A percentile compares a stretch with the other conserved stretches of the same genome.
These are phyloP conservation scores for Annulohypoxylon truncatum DNA, from an alignment of 2,329 filamentous ascomycete genomes.

Conservation along the genomic window DNA sequence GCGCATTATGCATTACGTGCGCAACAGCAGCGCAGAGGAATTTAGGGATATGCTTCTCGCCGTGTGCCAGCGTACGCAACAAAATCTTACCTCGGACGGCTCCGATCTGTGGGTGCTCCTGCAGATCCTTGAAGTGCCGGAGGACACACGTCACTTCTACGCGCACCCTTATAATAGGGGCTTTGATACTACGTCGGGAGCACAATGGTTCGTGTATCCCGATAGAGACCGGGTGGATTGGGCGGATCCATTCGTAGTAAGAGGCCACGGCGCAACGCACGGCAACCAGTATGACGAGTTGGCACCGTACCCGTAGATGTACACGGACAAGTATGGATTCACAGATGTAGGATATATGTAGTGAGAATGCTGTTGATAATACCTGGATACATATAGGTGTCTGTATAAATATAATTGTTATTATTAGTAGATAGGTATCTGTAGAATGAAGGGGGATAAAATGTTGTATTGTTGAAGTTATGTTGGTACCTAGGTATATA, in stretches of 20 bases:
- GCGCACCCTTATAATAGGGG: conserved; percentile 13
- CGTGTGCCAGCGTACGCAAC: too few species aligned
- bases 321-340: background rate
- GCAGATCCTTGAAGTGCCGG: conserved; percentile 11
- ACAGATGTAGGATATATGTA: background rate
- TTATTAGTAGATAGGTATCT: too few species aligned
- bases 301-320: background rate
- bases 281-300: conserved; percentile 25
- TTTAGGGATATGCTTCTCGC: background rate
- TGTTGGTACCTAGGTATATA: too few species aligned
- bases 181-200: background rate
- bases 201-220: conserved; percentile 37
- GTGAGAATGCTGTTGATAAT: background rate
- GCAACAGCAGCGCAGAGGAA: background rate
- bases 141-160: conserved; percentile 24
- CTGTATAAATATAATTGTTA: too few species aligned
- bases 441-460: too few species aligned
- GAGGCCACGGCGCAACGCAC: conserved; percentile 34
- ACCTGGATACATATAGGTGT: too few species aligned
- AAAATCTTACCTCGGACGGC: background rate
- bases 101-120: conserved; percentile 9
- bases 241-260: conserved; percentile 30
- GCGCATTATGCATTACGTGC: conserved; percentile 17
- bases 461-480: too few species aligned
- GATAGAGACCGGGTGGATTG: conserved; percentile 40